Conservation (phyloP, 768 basidiomycete genomes). For the Lentinula raphanica region DNA sequence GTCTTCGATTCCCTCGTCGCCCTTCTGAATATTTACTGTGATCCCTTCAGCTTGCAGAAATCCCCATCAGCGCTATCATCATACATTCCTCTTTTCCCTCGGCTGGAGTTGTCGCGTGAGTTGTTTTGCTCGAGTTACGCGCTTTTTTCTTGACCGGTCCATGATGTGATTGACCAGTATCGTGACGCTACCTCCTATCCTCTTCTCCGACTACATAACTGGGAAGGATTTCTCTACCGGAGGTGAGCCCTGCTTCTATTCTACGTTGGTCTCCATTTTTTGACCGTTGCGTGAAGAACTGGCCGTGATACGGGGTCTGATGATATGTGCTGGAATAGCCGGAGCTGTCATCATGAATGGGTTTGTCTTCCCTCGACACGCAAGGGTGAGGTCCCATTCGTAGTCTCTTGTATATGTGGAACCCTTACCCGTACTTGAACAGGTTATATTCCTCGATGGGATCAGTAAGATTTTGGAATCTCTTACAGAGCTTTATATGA, state of each 20-base stretch:
- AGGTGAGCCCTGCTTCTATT: conserved; percentile 15
- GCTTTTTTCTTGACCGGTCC: too few species aligned
- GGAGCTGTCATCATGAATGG: conserved; percentile 39
- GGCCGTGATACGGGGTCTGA: conserved; percentile 31
- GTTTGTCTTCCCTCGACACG: conserved; percentile 41
- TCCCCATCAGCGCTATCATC: conserved; percentile 42
- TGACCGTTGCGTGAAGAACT: conserved; percentile 25
- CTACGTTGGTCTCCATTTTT: background rate
- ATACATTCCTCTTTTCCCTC: conserved; percentile 32
- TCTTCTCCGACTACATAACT: conserved; percentile 26
- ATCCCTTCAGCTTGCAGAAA: conserved; percentile 31
- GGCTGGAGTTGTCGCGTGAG: conserved; percentile 40
- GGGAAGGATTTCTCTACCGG: conserved; percentile 23
- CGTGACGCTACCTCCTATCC: conserved; percentile 38
- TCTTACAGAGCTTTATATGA: conserved; percentile 38
- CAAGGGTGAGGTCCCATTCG: conserved; percentile 26
- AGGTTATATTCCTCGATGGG: conserved; percentile 39
- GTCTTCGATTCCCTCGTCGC: background rate
- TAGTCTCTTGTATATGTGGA: background rate
- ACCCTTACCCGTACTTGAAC: background rate
- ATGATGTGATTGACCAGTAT: background rate
- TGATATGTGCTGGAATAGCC: conserved; percentile 42
- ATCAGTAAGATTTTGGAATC: conserved; percentile 32
- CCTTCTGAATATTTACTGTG: background rate
- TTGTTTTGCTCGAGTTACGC: conserved; percentile 5